Conservation (phyloP, 441 rosid species). For the Aleurites moluccanus region DNA sequence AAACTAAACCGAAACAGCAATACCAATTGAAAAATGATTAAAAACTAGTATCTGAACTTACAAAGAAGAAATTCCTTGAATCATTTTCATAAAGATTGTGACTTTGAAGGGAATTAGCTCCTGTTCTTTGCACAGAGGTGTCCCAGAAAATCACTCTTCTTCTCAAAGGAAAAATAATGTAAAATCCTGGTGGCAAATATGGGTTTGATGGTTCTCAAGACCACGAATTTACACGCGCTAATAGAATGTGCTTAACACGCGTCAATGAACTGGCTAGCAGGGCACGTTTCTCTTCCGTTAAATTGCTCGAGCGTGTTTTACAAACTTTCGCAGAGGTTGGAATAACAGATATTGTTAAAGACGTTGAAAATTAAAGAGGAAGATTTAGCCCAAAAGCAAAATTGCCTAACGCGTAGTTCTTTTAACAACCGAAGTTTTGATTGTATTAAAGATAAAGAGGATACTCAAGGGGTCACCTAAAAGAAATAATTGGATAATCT, state of each 20-base stretch:
- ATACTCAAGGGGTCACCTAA: conserved; percentile 5
- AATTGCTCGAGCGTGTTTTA: neutral
- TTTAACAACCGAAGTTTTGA: neutral
- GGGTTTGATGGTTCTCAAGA: neutral
- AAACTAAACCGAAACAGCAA: neutral
- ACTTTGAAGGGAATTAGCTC: conserved; percentile 10
- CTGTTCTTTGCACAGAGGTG: conserved; percentile 2
- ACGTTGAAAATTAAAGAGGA: conserved; percentile 7
- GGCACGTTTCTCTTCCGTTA: too few species aligned
- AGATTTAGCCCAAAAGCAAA: conserved; percentile 11
- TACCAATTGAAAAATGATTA: neutral
- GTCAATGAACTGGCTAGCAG: neutral
- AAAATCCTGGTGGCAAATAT: conserved; percentile 6
- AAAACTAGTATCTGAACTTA: conserved; percentile 11
- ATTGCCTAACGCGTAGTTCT: conserved; percentile 15
- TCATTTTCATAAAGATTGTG: conserved; percentile 1
- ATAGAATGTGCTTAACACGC: neutral
- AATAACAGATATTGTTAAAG: neutral
- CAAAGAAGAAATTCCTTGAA: conserved; percentile 1
- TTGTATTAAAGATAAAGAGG: neutral
- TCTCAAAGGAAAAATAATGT: neutral
- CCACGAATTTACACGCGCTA: conserved; percentile 5
- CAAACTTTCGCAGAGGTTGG: neutral
- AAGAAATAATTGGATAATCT: neutral
- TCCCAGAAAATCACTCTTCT: conserved; percentile 20